Evolutionary conservation across 352 stramenopile species (phyloP).

Genomic region (Pseudoperonospora humuli): DNA sequence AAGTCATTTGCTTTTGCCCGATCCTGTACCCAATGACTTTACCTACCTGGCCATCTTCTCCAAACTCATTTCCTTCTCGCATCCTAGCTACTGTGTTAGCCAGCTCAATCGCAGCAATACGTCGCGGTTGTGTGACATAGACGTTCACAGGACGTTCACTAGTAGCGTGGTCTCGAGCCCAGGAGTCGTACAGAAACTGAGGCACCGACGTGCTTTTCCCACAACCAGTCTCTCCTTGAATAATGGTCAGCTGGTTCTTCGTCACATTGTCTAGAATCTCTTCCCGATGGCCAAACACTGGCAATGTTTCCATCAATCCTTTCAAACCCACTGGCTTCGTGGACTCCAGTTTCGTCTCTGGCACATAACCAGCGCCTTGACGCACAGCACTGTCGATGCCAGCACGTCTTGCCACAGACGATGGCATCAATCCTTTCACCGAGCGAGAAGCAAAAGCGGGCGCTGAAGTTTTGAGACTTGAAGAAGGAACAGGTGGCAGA

Average conservation of each 20-base stretch:
- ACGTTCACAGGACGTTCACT: conserved; percentile 81
- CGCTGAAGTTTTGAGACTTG: conserved; percentile 9
- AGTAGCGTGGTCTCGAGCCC: conserved; percentile 22
- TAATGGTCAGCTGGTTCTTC: conserved; percentile 86
- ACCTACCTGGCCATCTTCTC: conserved; percentile 50
- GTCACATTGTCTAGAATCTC: conserved; percentile 80
- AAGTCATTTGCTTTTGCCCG: conserved; percentile 87
- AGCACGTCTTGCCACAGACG: conserved; percentile 32
- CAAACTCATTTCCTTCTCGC: conserved; percentile 69
- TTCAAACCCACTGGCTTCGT: conserved; percentile 27
- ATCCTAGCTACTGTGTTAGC: conserved; percentile 90
- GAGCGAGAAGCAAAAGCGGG: conserved; percentile 7
- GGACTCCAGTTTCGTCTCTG: conserved; percentile 2
- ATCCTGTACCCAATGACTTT: conserved; percentile 75
- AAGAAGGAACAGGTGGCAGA: conserved; percentile 2
- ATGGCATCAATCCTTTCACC: conserved; percentile 32
- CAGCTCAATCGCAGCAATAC: conserved; percentile 89
- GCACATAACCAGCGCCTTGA: conserved; percentile 8
- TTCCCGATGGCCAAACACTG: conserved; percentile 83
- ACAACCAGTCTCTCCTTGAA: conserved; percentile 92
- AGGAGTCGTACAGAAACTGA: conserved; percentile 87
- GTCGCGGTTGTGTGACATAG: conserved; percentile 92
- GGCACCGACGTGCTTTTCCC: conserved; percentile 95
- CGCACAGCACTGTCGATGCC: conserved; percentile 20
- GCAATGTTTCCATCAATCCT: conserved; percentile 65